Evolutionary conservation across 2,329 filamentous ascomycete species (phyloP).

Genomic region (Clarireedia monteithiana): DNA sequence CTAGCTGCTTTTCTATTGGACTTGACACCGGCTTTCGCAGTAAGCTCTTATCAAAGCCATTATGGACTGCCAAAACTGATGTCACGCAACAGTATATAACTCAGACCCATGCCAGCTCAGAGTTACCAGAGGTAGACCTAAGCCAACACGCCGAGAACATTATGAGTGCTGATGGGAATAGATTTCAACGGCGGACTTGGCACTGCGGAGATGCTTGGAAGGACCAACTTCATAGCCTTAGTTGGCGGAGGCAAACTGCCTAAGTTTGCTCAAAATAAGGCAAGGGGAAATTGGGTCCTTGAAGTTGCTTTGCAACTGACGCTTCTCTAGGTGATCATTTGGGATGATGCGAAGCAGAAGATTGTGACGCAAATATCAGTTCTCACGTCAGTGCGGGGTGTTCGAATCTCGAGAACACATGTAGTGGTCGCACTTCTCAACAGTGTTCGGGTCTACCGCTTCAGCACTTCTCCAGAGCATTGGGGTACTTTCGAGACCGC

Average conservation of each 20-base stretch:
- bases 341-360: conserved; percentile 78
- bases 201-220: conserved; percentile 78
- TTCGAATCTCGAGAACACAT: conserved; percentile 67
- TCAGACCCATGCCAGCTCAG: conserved; percentile 65
- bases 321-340: conserved; percentile 63
- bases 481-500: conserved; percentile 76
- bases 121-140: conserved; percentile 45
- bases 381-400: conserved; percentile 69
- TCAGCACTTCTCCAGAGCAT: conserved; percentile 63
- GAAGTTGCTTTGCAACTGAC: background rate
- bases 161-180: conserved; percentile 28
- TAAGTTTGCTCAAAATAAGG: conserved; percentile 83
- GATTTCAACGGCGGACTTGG: conserved; percentile 79
- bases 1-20: conserved; percentile 79
- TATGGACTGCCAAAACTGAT: conserved; percentile 9
- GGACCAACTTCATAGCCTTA: conserved; percentile 78
- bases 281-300: conserved; percentile 25
- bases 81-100: conserved; percentile 52
- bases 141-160: background rate
- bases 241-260: conserved; percentile 82
- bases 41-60: conserved; percentile 35
- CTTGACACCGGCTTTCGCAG: conserved; percentile 80
- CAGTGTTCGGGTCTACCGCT: conserved; percentile 72
- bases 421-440: conserved; percentile 78
- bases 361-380: conserved; percentile 71